Conservation (phyloP, 129 eudicot species). For the Lactuca sativa region DNA sequence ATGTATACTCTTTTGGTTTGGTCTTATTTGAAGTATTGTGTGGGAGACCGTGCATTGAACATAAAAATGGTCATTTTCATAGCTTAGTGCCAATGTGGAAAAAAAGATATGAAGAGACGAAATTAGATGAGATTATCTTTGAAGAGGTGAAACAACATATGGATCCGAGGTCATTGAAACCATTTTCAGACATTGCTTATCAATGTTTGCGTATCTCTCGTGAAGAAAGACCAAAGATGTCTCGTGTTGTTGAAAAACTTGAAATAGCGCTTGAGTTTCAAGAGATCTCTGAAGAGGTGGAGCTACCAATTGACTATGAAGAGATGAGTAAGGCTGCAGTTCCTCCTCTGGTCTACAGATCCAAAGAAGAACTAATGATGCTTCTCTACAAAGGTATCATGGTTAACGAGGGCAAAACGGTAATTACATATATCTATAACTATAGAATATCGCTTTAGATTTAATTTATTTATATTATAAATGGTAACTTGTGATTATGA, state of each 20-base stretch:
- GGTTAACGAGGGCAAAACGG: constrained; percentile 12
- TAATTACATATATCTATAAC: not conserved
- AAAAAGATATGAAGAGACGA: not conserved
- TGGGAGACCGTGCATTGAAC: not conserved
- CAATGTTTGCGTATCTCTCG: not conserved
- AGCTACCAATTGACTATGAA: not conserved
- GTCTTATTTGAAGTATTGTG: not conserved
- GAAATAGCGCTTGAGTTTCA: constrained; percentile 6
- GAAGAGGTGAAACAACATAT: not conserved
- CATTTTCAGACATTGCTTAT: constrained; percentile 15
- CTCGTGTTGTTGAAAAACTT: constrained; percentile 3
- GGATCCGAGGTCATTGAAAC: constrained; percentile 1
- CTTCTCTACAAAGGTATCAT: constrained; percentile 17
- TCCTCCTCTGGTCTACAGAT: not conserved
- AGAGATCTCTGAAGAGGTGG: not conserved
- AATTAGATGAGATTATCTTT: constrained; percentile 3
- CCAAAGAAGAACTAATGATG: constrained; percentile 3
- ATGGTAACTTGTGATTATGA: not conserved
- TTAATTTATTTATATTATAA: too few relatives aligned
- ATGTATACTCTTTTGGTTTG: constrained; percentile 1
- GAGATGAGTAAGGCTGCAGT: not conserved
- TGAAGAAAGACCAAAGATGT: constrained; percentile 3
- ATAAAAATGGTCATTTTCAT: not conserved
- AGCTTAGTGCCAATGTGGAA: not conserved
- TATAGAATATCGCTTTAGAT: not conserved